Evolutionary conservation across 2,329 filamentous ascomycete species (phyloP).

Genomic region (Botryotinia globosa): DNA sequence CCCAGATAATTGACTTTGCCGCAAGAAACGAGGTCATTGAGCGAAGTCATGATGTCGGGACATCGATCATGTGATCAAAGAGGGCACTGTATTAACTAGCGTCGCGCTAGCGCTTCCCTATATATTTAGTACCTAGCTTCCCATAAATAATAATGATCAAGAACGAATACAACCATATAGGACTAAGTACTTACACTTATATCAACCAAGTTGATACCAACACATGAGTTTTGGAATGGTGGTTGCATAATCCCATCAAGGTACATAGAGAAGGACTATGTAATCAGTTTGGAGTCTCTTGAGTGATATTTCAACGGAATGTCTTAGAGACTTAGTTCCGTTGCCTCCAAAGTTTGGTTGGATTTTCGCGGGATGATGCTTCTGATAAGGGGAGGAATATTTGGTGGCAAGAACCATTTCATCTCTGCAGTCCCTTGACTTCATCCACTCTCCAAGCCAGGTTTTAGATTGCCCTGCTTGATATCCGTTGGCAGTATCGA

Average conservation of each 20-base stretch:
- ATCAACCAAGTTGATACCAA: no score
- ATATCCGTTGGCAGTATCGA: constrained; percentile 59
- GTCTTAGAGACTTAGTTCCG: not conserved
- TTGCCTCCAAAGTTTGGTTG: not conserved
- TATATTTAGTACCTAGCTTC: no score
- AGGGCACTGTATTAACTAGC: no score
- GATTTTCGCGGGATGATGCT: not conserved
- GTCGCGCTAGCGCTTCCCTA: no score
- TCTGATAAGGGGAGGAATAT: constrained; percentile 41
- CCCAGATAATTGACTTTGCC: constrained; percentile 57
- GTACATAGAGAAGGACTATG: constrained; percentile 58
- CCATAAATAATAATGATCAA: no score
- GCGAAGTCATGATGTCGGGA: no score
- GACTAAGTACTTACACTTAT: no score
- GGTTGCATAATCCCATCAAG: constrained; percentile 51
- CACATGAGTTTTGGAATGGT: constrained; percentile 56
- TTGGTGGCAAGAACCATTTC: constrained; percentile 54
- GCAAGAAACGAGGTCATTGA: constrained; percentile 55
- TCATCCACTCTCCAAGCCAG: constrained; percentile 59
- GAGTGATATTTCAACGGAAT: constrained; percentile 55
- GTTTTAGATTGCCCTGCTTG: constrained; percentile 55
- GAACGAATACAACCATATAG: no score
- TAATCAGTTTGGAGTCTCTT: constrained; percentile 53
- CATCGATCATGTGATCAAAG: no score
- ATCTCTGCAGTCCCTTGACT: constrained; percentile 48